Percentiles rank a stretch among this genome's conserved stretches.
These are phyloP conservation scores for Mycena galopus DNA, from an alignment of 768 basidiomycete species.

Conservation along the genomic window DNA sequence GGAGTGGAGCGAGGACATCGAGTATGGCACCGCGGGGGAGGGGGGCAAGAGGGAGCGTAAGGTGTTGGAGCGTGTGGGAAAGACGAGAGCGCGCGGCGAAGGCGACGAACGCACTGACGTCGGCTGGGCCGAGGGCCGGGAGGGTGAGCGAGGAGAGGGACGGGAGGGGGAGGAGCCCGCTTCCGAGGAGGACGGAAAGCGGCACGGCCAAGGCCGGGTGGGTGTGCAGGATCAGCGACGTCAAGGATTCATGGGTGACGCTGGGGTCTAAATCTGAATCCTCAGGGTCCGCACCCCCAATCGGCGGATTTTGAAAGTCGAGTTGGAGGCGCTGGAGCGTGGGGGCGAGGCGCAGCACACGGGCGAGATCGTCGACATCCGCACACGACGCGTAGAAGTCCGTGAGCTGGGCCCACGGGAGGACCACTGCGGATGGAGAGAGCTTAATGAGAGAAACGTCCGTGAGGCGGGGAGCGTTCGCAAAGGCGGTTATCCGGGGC, in stretches of 20 bases:
- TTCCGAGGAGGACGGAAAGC: background rate
- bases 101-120: background rate
- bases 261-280: background rate
- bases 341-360: background rate
- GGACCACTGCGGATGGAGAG: background rate
- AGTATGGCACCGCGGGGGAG: background rate
- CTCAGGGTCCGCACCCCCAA: background rate
- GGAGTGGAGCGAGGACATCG: background rate
- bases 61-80: background rate
- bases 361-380: background rate
- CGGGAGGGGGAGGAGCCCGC: constrained; percentile 2
- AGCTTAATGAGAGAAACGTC: constrained; percentile 12
- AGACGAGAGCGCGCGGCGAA: background rate
- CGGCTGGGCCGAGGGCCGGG: background rate
- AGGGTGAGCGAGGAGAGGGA: background rate
- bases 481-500: constrained; percentile 6
- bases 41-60: constrained; percentile 3
- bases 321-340: background rate
- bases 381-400: background rate
- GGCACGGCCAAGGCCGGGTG: constrained; percentile 9
- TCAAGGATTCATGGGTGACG: background rate
- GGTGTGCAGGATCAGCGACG: background rate
- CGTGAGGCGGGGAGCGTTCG: constrained; percentile 5
- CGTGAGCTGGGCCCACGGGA: constrained; percentile 17
- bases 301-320: background rate